Percentiles rank a stretch among this genome's conserved stretches.
Conservation (phyloP, 169 alveolate genomes). For the Neospora caninum region DNA sequence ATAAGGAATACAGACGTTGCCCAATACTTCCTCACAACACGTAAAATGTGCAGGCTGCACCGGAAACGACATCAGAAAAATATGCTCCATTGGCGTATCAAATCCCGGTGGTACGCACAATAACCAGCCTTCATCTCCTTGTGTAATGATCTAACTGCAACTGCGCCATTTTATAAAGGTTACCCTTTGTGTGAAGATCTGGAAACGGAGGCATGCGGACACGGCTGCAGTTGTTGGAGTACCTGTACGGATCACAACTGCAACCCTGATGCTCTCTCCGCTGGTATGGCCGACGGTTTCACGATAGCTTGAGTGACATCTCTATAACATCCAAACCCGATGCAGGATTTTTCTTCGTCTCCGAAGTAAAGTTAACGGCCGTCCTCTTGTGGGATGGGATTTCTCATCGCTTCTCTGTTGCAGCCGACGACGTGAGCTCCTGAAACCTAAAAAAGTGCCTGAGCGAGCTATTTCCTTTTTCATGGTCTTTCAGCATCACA, state of each 20-base stretch:
- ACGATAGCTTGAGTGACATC: neutral
- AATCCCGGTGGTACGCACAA: slow-evolving; percentile 27
- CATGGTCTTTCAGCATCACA: slow-evolving; percentile 8
- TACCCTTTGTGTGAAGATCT: slow-evolving; percentile 63
- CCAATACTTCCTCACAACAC: neutral
- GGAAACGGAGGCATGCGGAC: slow-evolving; percentile 33
- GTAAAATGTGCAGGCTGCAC: slow-evolving; percentile 26
- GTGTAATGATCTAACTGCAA: neutral
- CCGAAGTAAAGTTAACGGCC: neutral
- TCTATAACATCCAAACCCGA: neutral
- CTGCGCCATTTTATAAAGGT: slow-evolving; percentile 24
- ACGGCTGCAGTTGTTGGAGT: slow-evolving; percentile 68
- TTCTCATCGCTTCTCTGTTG: neutral
- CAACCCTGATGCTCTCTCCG: neutral
- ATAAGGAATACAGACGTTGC: neutral
- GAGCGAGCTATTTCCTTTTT: neutral
- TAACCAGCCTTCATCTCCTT: neutral
- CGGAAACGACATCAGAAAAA: slow-evolving; percentile 22
- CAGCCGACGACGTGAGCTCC: slow-evolving; percentile 17
- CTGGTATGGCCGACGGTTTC: neutral
- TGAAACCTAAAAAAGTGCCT: neutral
- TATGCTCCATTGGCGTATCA: slow-evolving; percentile 55
- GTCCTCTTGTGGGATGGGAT: neutral
- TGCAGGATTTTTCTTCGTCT: neutral
- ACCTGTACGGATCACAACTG: slow-evolving; percentile 51